phyloP scores from a whole-genome alignment of 2,329 filamentous ascomycete species.

The Cryphonectria radicalis region DNA sequence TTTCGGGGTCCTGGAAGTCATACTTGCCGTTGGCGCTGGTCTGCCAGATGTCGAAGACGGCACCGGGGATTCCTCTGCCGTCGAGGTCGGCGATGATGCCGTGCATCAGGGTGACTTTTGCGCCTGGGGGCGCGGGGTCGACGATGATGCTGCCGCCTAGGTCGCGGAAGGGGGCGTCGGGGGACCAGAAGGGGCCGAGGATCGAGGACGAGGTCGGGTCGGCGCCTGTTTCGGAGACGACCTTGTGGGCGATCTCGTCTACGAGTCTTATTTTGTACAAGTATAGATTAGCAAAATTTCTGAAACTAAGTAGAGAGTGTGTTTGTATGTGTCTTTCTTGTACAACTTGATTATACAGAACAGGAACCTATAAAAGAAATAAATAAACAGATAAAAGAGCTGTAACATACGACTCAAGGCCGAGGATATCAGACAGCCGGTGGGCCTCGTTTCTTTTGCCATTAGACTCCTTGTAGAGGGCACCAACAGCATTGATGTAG shows the following conservation, averaged over 20 bases:
- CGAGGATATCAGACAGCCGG: slow-evolving; percentile 65
- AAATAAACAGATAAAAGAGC: slow-evolving; percentile 20
- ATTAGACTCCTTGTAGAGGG: slow-evolving; percentile 52
- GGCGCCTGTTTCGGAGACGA: slow-evolving; percentile 42
- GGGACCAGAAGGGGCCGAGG: slow-evolving; percentile 69
- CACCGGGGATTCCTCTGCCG: slow-evolving; percentile 41
- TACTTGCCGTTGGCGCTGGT: slow-evolving; percentile 62
- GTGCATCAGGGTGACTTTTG: slow-evolving; percentile 58
- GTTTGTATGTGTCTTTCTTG: neutral
- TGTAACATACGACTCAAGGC: slow-evolving; percentile 53
- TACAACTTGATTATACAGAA: neutral
- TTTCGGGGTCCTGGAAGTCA: slow-evolving; percentile 65
- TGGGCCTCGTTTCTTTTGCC: slow-evolving; percentile 64
- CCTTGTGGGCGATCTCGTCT: slow-evolving; percentile 67
- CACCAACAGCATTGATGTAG: slow-evolving; percentile 62
- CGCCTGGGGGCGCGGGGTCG: slow-evolving; percentile 39
- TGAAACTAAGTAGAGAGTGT: too few species aligned
- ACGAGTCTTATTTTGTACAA: slow-evolving; percentile 44
- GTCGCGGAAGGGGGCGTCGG: slow-evolving; percentile 59
- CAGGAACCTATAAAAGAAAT: neutral
- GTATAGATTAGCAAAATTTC: neutral
- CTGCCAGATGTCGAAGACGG: slow-evolving; percentile 65
- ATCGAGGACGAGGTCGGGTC: slow-evolving; percentile 67
- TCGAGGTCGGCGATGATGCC: slow-evolving; percentile 41
- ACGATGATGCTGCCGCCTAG: slow-evolving; percentile 61